Evolutionary conservation across 1,284 basidiomycete species (phyloP).

Genomic region (Moniliophthora roreri): DNA sequence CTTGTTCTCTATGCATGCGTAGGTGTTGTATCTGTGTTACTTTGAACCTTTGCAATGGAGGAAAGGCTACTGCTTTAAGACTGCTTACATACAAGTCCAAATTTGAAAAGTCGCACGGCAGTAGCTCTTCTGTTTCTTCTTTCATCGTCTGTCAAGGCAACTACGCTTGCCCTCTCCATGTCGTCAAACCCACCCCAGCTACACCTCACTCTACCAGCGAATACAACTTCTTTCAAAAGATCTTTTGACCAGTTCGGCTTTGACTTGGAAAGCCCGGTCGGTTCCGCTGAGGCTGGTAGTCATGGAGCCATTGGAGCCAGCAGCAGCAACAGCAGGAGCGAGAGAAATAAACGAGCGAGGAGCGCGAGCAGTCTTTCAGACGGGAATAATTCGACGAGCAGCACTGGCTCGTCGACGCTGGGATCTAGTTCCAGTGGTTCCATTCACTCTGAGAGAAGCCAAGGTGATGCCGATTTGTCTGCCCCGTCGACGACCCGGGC

Average conservation of each 20-base stretch:
- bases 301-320: slow-evolving; percentile 26
- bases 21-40: no score
- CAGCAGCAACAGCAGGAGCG: slow-evolving; percentile 33
- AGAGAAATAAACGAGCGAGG: slow-evolving; percentile 45
- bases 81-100: no score
- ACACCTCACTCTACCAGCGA: slow-evolving; percentile 41
- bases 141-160: neutral
- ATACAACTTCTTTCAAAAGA: slow-evolving; percentile 52
- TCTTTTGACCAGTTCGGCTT: slow-evolving; percentile 57
- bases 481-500: slow-evolving; percentile 22
- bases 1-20: no score
- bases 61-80: no score
- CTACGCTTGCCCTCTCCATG: slow-evolving; percentile 22
- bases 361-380: slow-evolving; percentile 40
- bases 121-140: neutral
- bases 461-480: slow-evolving; percentile 11
- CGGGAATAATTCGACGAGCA: slow-evolving; percentile 24
- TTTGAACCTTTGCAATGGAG: no score
- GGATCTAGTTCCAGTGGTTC: slow-evolving; percentile 24
- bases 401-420: slow-evolving; percentile 28
- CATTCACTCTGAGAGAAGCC: slow-evolving; percentile 10
- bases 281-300: slow-evolving; percentile 23
- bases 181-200: slow-evolving; percentile 43
- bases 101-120: neutral
- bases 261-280: slow-evolving; percentile 45